Conservation (phyloP, 2,329 filamentous ascomycete species). For the Xylariaceae sp. region DNA sequence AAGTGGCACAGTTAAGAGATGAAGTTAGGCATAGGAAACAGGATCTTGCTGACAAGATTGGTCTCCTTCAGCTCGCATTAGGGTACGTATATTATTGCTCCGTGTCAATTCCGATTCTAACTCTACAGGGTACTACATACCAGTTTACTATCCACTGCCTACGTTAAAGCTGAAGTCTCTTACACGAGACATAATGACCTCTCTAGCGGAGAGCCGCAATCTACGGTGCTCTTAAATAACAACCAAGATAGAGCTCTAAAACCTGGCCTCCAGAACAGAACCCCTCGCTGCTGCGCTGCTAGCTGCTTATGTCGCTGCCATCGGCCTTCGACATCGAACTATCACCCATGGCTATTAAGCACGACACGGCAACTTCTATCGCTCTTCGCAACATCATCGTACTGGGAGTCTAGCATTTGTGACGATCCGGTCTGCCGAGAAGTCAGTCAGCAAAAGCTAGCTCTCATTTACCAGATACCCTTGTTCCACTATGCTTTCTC, state of each 20-base stretch:
- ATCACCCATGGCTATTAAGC: neutral
- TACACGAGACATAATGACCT: neutral
- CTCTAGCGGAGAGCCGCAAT: neutral
- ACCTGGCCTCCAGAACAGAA: neutral
- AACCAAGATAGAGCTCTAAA: neutral
- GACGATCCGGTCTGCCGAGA: constrained; percentile 6
- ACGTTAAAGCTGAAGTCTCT: neutral
- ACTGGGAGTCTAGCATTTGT: neutral
- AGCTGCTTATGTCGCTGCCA: constrained; percentile 10
- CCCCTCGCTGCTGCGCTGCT: neutral
- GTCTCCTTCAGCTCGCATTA: constrained; percentile 12
- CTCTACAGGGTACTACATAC: neutral
- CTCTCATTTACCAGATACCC: constrained; percentile 1
- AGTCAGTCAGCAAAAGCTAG: neutral
- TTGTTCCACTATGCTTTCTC: neutral
- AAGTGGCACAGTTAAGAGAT: constrained; percentile 1
- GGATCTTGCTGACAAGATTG: constrained; percentile 20
- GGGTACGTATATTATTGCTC: neutral
- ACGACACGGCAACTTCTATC: neutral
- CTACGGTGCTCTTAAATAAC: neutral
- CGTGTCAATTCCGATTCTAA: neutral
- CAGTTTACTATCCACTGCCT: neutral
- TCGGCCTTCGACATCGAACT: neutral
- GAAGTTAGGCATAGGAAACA: constrained; percentile 2
- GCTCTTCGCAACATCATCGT: neutral